Evolutionary conservation across 148 eudicot species (phyloP).

Genomic region (Silene latifolia): DNA sequence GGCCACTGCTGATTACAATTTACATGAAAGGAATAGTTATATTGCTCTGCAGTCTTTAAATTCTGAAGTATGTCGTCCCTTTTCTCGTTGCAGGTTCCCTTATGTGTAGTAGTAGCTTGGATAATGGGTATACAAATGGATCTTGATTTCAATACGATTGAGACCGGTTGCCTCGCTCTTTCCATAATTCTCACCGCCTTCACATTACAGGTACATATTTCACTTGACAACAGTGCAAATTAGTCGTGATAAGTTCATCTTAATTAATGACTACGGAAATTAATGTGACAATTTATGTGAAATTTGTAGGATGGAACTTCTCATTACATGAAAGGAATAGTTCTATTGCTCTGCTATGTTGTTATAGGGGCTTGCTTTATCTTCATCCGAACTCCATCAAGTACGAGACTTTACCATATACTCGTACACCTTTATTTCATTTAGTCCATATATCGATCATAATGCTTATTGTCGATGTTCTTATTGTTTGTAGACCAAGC

Average conservation of each 20-base stretch:
- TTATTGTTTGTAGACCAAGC: constrained; percentile 16
- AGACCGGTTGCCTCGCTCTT: constrained; percentile 65
- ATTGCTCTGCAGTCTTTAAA: too few species aligned
- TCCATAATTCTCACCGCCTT: constrained; percentile 63
- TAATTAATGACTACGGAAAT: neutral
- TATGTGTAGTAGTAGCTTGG: constrained; percentile 69
- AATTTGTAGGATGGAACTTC: constrained; percentile 62
- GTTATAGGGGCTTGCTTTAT: constrained; percentile 76
- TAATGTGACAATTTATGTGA: neutral
- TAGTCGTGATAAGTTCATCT: too few species aligned
- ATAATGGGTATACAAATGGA: constrained; percentile 63
- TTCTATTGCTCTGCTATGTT: constrained; percentile 67
- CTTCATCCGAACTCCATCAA: constrained; percentile 32
- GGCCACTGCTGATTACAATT: too few species aligned
- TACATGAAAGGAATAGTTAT: too few species aligned
- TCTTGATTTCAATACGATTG: constrained; percentile 63
- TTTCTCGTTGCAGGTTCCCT: constrained; percentile 48
- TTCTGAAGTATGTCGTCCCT: neutral
- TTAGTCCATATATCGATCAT: neutral
- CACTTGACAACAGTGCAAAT: too few species aligned
- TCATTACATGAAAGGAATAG: constrained; percentile 80
- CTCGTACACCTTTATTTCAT: neutral
- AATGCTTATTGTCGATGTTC: neutral
- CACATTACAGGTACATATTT: constrained; percentile 56
- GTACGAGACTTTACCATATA: constrained; percentile 24